Conservation (phyloP, 768 basidiomycete genomes). For the Russula vinacea region DNA sequence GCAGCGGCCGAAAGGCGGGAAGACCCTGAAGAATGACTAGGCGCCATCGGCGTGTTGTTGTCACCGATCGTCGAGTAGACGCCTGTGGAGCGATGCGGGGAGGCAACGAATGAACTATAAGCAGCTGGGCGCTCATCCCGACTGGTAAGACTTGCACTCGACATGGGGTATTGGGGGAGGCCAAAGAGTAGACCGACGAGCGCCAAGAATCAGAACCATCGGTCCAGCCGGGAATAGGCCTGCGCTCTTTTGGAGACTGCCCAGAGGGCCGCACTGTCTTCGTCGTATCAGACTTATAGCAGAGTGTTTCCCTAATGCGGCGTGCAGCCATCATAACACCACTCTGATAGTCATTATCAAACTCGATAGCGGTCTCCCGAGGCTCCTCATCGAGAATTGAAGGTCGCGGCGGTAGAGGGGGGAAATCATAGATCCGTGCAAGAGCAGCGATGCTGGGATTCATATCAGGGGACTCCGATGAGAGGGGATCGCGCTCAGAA, state of each 20-base stretch:
- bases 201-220: conserved; percentile 68
- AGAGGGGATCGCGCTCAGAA: conserved; percentile 23
- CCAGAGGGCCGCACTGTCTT: conserved; percentile 20
- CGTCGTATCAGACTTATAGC: conserved; percentile 42
- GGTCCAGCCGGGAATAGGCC: conserved; percentile 63
- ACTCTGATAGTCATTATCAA: conserved; percentile 45
- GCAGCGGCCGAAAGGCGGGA: conserved; percentile 34
- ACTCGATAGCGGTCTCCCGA: conserved; percentile 25
- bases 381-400: conserved; percentile 40
- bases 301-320: conserved; percentile 49
- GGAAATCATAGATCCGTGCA: conserved; percentile 45
- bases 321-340: conserved; percentile 70
- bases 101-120: conserved; percentile 48
- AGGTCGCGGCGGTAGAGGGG: conserved; percentile 53
- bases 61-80: conserved; percentile 50
- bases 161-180: conserved; percentile 39
- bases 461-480: conserved; percentile 28
- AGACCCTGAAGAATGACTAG: conserved; percentile 23
- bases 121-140: conserved; percentile 38
- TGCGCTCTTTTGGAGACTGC: conserved; percentile 37
- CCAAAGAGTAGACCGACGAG: conserved; percentile 55
- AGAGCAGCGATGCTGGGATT: conserved; percentile 39
- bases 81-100: conserved; percentile 47
- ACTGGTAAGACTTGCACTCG: conserved; percentile 33
- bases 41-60: conserved; percentile 27